Evolutionary conservation across 2,329 filamentous ascomycete genomes (phyloP).

Genomic region (Monilinia fructicola): DNA sequence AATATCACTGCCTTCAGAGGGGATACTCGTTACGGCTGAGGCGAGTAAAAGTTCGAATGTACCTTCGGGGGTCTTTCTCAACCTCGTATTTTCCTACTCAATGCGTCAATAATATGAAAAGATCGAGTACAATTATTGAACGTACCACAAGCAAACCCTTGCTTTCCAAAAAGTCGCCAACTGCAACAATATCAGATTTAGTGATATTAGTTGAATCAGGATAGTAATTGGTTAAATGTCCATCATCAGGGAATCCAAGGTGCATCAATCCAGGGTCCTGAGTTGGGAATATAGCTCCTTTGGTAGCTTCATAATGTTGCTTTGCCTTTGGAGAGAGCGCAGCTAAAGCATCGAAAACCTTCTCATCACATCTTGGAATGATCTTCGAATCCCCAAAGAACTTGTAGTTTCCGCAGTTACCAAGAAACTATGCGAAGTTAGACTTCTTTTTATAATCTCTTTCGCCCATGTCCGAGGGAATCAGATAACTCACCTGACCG

Average conservation of each 20-base stretch:
- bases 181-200: conserved; percentile 69
- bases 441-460: background rate
- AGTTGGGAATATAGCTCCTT: conserved; percentile 70
- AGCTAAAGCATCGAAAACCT: conserved; percentile 64
- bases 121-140: background rate
- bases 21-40: conserved; percentile 61
- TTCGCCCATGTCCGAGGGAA: background rate
- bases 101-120: background rate
- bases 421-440: conserved; percentile 58
- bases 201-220: conserved; percentile 73
- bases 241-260: conserved; percentile 70
- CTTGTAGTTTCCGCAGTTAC: conserved; percentile 81
- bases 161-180: conserved; percentile 71
- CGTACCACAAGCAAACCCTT: conserved; percentile 61
- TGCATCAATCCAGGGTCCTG: conserved; percentile 66
- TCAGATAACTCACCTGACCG: conserved; percentile 42
- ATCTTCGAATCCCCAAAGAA: conserved; percentile 85
- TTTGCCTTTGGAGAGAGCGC: conserved; percentile 58
- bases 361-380: conserved; percentile 67
- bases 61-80: conserved; percentile 64
- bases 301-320: conserved; percentile 65
- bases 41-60: conserved; percentile 74
- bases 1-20: conserved; percentile 64
- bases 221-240: conserved; percentile 81
- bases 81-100: conserved; percentile 67